These are phyloP conservation scores for Scleroderma citrinum DNA, from an alignment of 768 basidiomycete species.

Conservation along the genomic window DNA sequence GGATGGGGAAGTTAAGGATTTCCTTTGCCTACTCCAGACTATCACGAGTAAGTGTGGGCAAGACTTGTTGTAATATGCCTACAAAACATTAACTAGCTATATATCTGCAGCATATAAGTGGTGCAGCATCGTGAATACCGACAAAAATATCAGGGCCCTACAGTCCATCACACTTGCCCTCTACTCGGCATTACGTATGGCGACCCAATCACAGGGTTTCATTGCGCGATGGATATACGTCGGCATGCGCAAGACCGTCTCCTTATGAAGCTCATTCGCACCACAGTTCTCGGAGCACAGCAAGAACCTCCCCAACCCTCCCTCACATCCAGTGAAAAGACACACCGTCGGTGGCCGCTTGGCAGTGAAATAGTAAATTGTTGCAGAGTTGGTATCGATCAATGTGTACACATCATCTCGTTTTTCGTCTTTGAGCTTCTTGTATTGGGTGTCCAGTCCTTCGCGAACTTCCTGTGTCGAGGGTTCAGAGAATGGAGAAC, in stretches of 20 bases:
- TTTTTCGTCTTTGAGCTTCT: neutral
- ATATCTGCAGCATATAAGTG: too few species aligned
- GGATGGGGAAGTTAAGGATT: too few species aligned
- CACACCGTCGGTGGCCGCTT: slow-evolving; percentile 15
- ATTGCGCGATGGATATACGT: neutral
- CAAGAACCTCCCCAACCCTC: slow-evolving; percentile 17
- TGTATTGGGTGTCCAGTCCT: slow-evolving; percentile 3
- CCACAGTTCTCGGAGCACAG: slow-evolving; percentile 16
- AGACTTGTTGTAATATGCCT: too few species aligned
- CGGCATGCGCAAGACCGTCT: slow-evolving; percentile 17
- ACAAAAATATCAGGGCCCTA: too few species aligned
- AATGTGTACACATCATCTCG: slow-evolving; percentile 9
- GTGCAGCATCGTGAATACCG: too few species aligned
- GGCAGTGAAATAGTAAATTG: slow-evolving; percentile 16
- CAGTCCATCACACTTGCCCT: too few species aligned
- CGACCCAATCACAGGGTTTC: slow-evolving; percentile 2
- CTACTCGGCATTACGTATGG: too few species aligned
- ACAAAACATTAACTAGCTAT: too few species aligned
- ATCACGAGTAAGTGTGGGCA: too few species aligned
- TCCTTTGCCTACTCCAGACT: too few species aligned
- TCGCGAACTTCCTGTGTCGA: neutral
- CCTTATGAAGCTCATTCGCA: slow-evolving; percentile 14
- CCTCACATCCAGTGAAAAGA: slow-evolving; percentile 16
- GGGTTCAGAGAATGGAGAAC: slow-evolving; percentile 8
- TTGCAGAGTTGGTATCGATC: slow-evolving; percentile 10